Evolutionary conservation across 2,329 filamentous ascomycete species (phyloP), one percentile per base, ranked within the genome.

Genomic region (Aaosphaeria arxii): DNA sequence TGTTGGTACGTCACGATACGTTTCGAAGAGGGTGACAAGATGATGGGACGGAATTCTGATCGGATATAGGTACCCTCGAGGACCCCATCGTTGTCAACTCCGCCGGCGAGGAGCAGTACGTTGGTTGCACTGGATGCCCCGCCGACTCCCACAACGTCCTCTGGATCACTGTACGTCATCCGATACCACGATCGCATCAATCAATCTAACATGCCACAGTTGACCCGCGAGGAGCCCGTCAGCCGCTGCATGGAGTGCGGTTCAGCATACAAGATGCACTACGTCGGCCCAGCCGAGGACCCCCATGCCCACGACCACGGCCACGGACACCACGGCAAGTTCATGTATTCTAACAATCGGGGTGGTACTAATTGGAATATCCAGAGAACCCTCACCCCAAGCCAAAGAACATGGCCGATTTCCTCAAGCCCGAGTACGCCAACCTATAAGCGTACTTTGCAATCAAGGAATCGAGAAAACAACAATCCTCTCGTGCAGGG

Each of bases 171-270:
- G 88, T 94, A 84, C 66, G 87, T 47, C 31, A 42, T n/a, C n/a
- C 28, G 40, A 46, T 32, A 29, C 6, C 30, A 11, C n/a, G n/a
- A 29, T 31, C 11, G 31, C 32, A 30, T 6, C 30, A 7, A 17
- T 24, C n/a, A 44, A 38, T 28, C 53, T 49, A 46, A 58, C 43
- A 42, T 31, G 13, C 13, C 32, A 40, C 42, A 94, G 89, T 83
- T 95, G 68, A 87, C 88, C 71, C 89, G 89, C 70, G 86, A 94
- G 50, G 91, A 94, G 71, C 94, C 94, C 49, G 75, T 96, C 63
- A 89, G 95, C 80, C 90, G 94, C 74, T 99, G 94, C 85, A 85
- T 85, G 69, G 94, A 99, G 81, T 99, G 94, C 77, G 94, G 94
- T 62, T 89, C 85, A 73, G 89, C 94, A 61, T 91, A 95, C 81